phyloP scores from a whole-genome alignment of 2,329 filamentous ascomycete genomes.

The Cytospora paraplurivora region DNA sequence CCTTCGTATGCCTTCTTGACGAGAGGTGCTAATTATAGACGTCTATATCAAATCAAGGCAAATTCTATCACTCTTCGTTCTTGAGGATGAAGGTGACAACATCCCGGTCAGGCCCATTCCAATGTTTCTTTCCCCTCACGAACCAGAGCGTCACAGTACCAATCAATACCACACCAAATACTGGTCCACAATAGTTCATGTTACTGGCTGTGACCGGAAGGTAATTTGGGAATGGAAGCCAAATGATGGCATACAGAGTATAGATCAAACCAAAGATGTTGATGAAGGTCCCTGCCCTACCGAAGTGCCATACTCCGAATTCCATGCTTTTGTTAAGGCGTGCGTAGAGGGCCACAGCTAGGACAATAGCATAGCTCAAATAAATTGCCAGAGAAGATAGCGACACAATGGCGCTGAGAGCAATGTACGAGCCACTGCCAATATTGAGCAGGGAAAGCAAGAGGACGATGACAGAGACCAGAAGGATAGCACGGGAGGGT shows the following conservation, averaged over 20 bases:
- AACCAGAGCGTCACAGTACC: slow-evolving; percentile 22
- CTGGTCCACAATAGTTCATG: slow-evolving; percentile 29
- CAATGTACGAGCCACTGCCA: slow-evolving; percentile 39
- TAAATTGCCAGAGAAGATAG: slow-evolving; percentile 37
- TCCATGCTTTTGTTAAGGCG: slow-evolving; percentile 16
- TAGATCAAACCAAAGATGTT: slow-evolving; percentile 29
- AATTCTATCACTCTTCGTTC: not conserved
- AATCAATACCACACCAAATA: slow-evolving; percentile 21
- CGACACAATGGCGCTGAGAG: slow-evolving; percentile 43
- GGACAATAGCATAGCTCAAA: slow-evolving; percentile 28
- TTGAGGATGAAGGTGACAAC: slow-evolving; percentile 21
- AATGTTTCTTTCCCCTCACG: slow-evolving; percentile 22
- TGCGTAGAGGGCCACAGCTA: slow-evolving; percentile 24
- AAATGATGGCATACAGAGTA: slow-evolving; percentile 27
- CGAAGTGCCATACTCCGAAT: slow-evolving; percentile 25
- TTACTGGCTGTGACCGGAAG: slow-evolving; percentile 30
- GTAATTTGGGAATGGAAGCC: slow-evolving; percentile 27
- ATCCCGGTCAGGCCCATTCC: slow-evolving; percentile 27
- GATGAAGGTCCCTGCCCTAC: slow-evolving; percentile 19
- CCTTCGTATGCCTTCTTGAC: too few species aligned
- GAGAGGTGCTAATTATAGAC: too few species aligned
- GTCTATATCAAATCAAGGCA: not conserved
- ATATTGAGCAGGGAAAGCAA: slow-evolving; percentile 43
- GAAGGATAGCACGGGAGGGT: slow-evolving; percentile 41
- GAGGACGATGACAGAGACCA: slow-evolving; percentile 38